Evolutionary conservation across 176 grass and related monocot species (phyloP).

Genomic region (Triticum monococcum): DNA sequence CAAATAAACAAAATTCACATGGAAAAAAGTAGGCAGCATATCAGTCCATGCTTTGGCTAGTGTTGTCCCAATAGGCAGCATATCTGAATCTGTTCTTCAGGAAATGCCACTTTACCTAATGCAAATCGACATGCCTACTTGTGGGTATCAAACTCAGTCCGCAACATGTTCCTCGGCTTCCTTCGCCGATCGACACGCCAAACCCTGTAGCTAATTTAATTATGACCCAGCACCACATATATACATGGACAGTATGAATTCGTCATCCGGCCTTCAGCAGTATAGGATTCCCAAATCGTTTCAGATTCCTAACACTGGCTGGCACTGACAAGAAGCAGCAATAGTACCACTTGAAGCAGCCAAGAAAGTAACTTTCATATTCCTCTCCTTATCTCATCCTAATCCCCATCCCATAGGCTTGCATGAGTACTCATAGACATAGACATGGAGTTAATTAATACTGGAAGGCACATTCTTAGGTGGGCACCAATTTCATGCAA

Average conservation of each 20-base stretch:
- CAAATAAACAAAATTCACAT: background rate
- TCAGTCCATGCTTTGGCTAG: conserved; percentile 33
- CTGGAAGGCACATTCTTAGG: conserved; percentile 22
- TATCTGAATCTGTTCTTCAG: conserved; percentile 39
- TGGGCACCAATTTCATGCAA: conserved; percentile 29
- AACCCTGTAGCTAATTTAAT: conserved; percentile 12
- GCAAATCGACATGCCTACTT: conserved; percentile 33
- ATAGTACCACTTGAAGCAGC: conserved; percentile 18
- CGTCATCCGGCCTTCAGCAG: conserved; percentile 10
- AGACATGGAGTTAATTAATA: background rate
- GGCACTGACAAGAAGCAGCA: conserved; percentile 14
- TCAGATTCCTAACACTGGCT: conserved; percentile 25
- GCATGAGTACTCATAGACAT: background rate
- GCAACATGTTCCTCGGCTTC: conserved; percentile 32
- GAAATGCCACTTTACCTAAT: conserved; percentile 46
- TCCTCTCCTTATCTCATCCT: conserved; percentile 17
- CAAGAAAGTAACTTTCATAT: conserved; percentile 13
- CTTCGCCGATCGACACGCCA: background rate
- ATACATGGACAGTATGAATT: conserved; percentile 35
- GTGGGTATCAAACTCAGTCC: conserved; percentile 43
- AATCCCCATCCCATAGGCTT: conserved; percentile 14
- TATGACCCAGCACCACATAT: conserved; percentile 17
- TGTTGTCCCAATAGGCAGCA: conserved; percentile 64
- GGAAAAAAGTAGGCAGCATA: conserved; percentile 19
- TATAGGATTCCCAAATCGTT: conserved; percentile 44